A percentile compares a stretch with the other conserved stretches of the same genome.
Evolutionary conservation across 805 yeast genomes (phyloP).

Genomic region (Schwanniomyces yamadae): DNA sequence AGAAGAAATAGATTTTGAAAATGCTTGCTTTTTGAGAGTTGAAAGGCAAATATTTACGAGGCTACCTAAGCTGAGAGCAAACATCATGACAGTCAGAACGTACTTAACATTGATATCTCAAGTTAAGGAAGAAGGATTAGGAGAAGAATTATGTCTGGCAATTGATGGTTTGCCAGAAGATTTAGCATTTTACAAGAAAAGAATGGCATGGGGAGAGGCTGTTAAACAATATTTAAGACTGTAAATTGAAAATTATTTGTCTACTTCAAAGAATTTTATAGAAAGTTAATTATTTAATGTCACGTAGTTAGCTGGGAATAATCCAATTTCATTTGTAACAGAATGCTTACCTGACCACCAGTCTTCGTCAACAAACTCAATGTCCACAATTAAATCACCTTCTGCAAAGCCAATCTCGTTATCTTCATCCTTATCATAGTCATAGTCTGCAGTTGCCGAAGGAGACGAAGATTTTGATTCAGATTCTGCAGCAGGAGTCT

Average conservation of each 20-base stretch:
- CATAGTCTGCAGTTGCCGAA: conserved; percentile 67
- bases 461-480: conserved; percentile 17
- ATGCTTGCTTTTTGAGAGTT: conserved; percentile 31
- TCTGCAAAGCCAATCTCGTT: conserved; percentile 85
- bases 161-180: conserved; percentile 40
- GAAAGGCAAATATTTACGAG: conserved; percentile 39
- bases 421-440: conserved; percentile 88
- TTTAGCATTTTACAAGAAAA: conserved; percentile 35
- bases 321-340: conserved; percentile 68
- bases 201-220: conserved; percentile 40
- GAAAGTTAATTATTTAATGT: conserved; percentile 16
- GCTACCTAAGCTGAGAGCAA: conserved; percentile 34
- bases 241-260: conserved; percentile 3
- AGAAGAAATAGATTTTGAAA: conserved; percentile 35
- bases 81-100: conserved; percentile 37
- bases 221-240: conserved; percentile 28
- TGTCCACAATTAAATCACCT: conserved; percentile 76
- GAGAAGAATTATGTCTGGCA: conserved; percentile 27
- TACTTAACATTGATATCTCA: conserved; percentile 30
- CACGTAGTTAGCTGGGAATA: conserved; percentile 93
- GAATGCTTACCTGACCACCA: conserved; percentile 92
- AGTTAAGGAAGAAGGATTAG: conserved; percentile 33
- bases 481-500: conserved; percentile 11
- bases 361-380: conserved; percentile 88
- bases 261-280: background rate